phyloP scores from a whole-genome alignment of 164 flowering plant genomes.

The Kingdonia uniflora region DNA sequence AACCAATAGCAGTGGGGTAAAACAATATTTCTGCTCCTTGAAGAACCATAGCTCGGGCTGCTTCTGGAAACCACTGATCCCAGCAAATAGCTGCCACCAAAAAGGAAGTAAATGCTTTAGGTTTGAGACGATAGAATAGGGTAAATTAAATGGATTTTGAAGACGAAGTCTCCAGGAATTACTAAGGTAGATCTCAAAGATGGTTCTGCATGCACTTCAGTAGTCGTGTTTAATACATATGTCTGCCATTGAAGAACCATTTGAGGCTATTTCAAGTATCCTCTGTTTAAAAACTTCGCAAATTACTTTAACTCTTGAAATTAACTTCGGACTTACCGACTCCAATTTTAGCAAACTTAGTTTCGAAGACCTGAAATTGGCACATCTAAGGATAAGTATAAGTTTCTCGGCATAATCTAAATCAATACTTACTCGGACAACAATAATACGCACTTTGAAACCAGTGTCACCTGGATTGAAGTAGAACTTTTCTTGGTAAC shows the following conservation, averaged over 20 bases:
- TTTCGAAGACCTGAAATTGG: conserved; percentile 71
- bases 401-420: not conserved
- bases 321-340: conserved; percentile 46
- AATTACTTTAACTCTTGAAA: not conserved
- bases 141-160: not conserved
- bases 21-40: conserved; percentile 95
- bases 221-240: too few species aligned
- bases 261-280: too few species aligned
- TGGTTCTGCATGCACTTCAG: not conserved
- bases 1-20: conserved; percentile 97
- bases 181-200: not conserved
- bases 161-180: too few species aligned
- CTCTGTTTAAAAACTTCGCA: too few species aligned
- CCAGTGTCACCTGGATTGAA: conserved; percentile 99
- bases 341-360: conserved; percentile 92
- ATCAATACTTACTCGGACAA: not conserved
- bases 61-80: conserved; percentile 99
- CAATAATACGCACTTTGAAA: conserved; percentile 52
- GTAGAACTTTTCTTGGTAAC: conserved; percentile 97
- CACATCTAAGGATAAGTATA: conserved; percentile 3
- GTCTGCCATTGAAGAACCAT: too few species aligned
- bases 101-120: conserved; percentile 1
- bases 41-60: conserved; percentile 95
- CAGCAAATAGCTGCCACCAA: conserved; percentile 78
- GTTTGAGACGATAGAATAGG: not conserved